These are phyloP conservation scores for Erythrophleum ivorense DNA, from an alignment of 331 rosid species.

Conservation along the genomic window DNA sequence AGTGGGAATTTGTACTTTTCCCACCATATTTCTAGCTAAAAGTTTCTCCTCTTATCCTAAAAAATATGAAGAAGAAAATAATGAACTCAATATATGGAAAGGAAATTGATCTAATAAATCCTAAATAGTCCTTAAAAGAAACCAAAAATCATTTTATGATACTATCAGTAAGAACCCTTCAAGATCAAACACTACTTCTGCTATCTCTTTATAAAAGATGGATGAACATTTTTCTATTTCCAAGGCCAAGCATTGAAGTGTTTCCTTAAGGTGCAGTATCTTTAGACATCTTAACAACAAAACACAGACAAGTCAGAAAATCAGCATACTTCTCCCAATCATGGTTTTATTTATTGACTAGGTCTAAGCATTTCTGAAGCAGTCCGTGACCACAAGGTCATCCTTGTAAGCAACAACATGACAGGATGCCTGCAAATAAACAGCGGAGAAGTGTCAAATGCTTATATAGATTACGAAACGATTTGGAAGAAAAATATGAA, in stretches of 20 bases:
- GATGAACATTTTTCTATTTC: not conserved
- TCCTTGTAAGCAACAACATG: slow-evolving; percentile 79
- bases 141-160: too few relatives aligned
- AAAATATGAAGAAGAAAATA: too few relatives aligned
- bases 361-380: slow-evolving; percentile 75
- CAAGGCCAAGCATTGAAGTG: not conserved
- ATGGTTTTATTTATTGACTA: slow-evolving; percentile 71
- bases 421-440: slow-evolving; percentile 62
- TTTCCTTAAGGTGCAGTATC: not conserved
- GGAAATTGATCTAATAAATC: too few relatives aligned
- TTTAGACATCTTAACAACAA: slow-evolving; percentile 25
- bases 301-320: slow-evolving; percentile 26
- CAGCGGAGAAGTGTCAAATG: slow-evolving; percentile 29
- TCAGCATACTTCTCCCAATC: slow-evolving; percentile 59
- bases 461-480: not conserved
- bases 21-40: too few relatives aligned
- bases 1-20: too few relatives aligned
- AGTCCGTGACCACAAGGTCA: slow-evolving; percentile 65
- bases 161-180: too few relatives aligned
- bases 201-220: not conserved
- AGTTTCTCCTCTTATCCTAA: too few relatives aligned
- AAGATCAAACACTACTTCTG: too few relatives aligned
- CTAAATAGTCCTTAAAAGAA: too few relatives aligned
- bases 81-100: too few relatives aligned
- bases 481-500: too few relatives aligned